A percentile compares a stretch with the other conserved stretches of the same genome.
phyloP scores from a whole-genome alignment of 2,329 filamentous ascomycete species.

The Colletotrichum sansevieriae region DNA sequence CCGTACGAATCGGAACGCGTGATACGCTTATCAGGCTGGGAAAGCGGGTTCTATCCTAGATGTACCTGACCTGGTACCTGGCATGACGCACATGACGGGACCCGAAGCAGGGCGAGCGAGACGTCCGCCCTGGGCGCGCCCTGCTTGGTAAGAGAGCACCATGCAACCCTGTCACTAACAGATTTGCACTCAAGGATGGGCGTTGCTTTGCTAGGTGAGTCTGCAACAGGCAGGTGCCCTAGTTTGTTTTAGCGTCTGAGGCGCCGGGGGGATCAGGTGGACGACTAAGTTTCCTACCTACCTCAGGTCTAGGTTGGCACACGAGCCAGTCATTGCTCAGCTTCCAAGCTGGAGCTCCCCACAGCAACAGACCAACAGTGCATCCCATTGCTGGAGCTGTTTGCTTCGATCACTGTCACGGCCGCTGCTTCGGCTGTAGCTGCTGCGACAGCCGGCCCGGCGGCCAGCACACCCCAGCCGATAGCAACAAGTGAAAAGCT shows the following conservation, averaged over 20 bases:
- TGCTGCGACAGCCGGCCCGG: slow-evolving; percentile 19
- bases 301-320: background rate
- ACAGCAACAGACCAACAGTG: slow-evolving; percentile 33
- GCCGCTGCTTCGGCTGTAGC: slow-evolving; percentile 17
- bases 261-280: slow-evolving; percentile 25
- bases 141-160: background rate
- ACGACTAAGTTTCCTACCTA: slow-evolving; percentile 3
- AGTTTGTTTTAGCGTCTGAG: slow-evolving; percentile 23
- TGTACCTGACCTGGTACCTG: slow-evolving; percentile 27
- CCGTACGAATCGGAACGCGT: slow-evolving; percentile 16
- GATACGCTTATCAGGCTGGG: background rate
- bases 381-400: slow-evolving; percentile 23
- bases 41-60: no score
- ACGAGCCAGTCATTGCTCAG: slow-evolving; percentile 30
- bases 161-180: slow-evolving; percentile 25
- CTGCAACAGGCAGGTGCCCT: slow-evolving; percentile 40
- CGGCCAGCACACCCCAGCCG: slow-evolving; percentile 25
- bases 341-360: slow-evolving; percentile 36
- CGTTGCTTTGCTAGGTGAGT: slow-evolving; percentile 1
- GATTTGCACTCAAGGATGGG: no score
- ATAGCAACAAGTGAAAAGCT: slow-evolving; percentile 16
- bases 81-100: slow-evolving; percentile 33
- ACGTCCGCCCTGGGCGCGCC: slow-evolving; percentile 5
- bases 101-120: slow-evolving; percentile 2
- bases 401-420: slow-evolving; percentile 13